A percentile compares a stretch with the other conserved stretches of the same genome.
Conservation (phyloP, 2,329 filamentous ascomycete species). For the Cladosporium sp. region DNA sequence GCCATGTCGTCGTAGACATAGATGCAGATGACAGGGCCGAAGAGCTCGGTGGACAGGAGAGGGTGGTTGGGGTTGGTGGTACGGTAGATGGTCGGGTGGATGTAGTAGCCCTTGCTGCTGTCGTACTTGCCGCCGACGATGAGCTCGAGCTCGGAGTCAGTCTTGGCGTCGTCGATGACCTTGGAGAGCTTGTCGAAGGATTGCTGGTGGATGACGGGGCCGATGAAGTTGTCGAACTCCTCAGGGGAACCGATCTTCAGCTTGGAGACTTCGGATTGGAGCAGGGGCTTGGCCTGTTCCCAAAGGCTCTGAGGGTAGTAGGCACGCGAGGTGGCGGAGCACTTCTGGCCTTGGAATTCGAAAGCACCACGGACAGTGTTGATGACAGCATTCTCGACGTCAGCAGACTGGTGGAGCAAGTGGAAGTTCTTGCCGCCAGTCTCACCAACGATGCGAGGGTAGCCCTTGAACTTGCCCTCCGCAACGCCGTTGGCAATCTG, state of each 20-base stretch:
- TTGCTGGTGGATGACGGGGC: conserved; percentile 75
- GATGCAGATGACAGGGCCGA: conserved; percentile 69
- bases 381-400: conserved; percentile 70
- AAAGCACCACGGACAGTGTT: conserved; percentile 82
- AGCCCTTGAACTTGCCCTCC: conserved; percentile 73
- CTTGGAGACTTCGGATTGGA: conserved; percentile 62
- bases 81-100: conserved; percentile 75
- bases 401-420: conserved; percentile 69
- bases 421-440: conserved; percentile 93
- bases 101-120: conserved; percentile 71
- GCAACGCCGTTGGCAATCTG: conserved; percentile 77
- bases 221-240: conserved; percentile 72
- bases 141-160: conserved; percentile 65
- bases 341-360: conserved; percentile 87
- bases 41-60: conserved; percentile 72
- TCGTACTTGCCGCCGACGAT: conserved; percentile 73
- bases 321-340: conserved; percentile 73
- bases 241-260: conserved; percentile 67
- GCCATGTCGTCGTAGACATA: conserved; percentile 69
- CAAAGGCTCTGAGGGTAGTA: conserved; percentile 73
- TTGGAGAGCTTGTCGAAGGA: conserved; percentile 74
- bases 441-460: conserved; percentile 83
- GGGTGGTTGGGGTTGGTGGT: conserved; percentile 69
- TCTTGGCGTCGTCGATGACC: conserved; percentile 72
- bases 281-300: conserved; percentile 62